Conservation (phyloP, 129 eudicot species). For the Tanacetum coccineum region DNA sequence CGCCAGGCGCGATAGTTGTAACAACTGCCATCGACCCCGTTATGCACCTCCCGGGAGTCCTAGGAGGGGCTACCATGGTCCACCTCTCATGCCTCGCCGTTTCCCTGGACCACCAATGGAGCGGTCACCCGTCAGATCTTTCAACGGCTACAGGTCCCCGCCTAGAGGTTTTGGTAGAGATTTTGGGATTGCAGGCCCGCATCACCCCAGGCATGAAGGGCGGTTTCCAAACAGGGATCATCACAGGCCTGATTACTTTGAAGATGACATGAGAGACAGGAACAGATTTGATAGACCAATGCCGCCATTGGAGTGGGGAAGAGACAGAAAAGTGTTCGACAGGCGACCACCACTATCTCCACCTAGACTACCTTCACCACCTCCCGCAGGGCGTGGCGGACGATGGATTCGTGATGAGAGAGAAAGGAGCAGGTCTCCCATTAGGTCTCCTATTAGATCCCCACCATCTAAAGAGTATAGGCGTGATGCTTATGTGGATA, state of each 20-base stretch:
- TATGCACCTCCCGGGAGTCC: conserved; percentile 54
- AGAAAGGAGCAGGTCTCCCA: conserved; percentile 67
- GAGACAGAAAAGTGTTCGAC: conserved; percentile 62
- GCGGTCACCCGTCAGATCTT: conserved; percentile 62
- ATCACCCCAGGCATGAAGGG: conserved; percentile 62
- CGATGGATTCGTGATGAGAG: conserved; percentile 50
- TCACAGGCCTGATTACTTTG: conserved; percentile 49
- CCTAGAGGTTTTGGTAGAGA: conserved; percentile 76
- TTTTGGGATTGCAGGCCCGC: conserved; percentile 46
- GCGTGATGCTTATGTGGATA: conserved; percentile 55
- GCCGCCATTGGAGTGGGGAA: conserved; percentile 49
- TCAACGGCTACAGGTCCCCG: conserved; percentile 71
- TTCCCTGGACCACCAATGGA: conserved; percentile 57
- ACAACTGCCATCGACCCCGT: conserved; percentile 80
- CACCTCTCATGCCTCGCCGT: conserved; percentile 51
- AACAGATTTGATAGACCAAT: conserved; percentile 56
- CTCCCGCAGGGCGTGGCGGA: conserved; percentile 39
- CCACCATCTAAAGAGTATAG: conserved; percentile 50
- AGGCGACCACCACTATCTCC: conserved; percentile 54
- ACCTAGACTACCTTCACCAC: conserved; percentile 34
- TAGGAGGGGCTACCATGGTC: conserved; percentile 67
- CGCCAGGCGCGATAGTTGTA: conserved; percentile 81
- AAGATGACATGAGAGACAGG: conserved; percentile 58
- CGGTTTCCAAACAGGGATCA: conserved; percentile 52
- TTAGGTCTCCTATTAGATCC: conserved; percentile 38